Evolutionary conservation across 345 rosid genomes (phyloP).

Genomic region (Barbarea vulgaris): DNA sequence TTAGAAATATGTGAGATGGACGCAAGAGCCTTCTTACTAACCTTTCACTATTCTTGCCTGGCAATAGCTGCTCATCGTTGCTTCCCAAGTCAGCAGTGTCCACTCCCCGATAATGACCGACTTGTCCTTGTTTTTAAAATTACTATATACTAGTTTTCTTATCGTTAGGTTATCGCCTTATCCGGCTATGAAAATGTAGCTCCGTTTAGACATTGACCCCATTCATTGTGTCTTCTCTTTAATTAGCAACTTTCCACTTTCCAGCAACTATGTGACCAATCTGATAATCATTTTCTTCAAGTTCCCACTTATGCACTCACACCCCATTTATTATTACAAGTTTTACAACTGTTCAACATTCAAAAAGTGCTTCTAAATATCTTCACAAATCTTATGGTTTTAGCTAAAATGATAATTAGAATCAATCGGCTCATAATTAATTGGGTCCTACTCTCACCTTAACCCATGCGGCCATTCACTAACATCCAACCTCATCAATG

Average conservation of each 20-base stretch:
- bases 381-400: slow-evolving; percentile 5
- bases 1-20: neutral
- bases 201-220: slow-evolving; percentile 28
- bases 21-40: slow-evolving; percentile 31
- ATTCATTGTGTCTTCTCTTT: slow-evolving; percentile 24
- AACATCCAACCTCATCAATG: slow-evolving; percentile 38
- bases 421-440: neutral
- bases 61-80: slow-evolving; percentile 23
- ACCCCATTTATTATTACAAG: slow-evolving; percentile 11
- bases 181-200: slow-evolving; percentile 15
- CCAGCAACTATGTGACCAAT: slow-evolving; percentile 33
- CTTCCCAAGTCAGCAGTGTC: slow-evolving; percentile 12
- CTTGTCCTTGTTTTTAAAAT: neutral
- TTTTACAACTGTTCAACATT: slow-evolving; percentile 9
- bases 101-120: slow-evolving; percentile 17
- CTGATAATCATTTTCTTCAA: slow-evolving; percentile 21
- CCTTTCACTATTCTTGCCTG: slow-evolving; percentile 15
- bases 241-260: slow-evolving; percentile 29
- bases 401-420: neutral
- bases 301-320: slow-evolving; percentile 39
- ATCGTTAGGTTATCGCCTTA: neutral
- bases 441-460: slow-evolving; percentile 24
- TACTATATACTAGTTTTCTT: neutral
- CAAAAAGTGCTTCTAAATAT: slow-evolving; percentile 14
- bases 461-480: slow-evolving; percentile 25